phyloP scores from a whole-genome alignment of 306 rosid genomes.

The Astragalus membranaceus region DNA sequence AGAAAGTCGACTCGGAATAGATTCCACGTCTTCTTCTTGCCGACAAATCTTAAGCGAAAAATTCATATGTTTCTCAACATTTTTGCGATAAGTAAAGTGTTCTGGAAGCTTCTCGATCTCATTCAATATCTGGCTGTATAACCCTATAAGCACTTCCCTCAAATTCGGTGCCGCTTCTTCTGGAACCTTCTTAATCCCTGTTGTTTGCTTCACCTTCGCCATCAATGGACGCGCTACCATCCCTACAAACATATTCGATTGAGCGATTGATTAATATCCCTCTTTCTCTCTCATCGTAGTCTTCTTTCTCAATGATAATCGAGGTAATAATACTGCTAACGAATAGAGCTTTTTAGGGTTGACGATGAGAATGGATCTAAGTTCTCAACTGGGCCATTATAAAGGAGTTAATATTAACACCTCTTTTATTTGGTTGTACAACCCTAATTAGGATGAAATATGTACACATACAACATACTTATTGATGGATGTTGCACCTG shows the following conservation, averaged over 20 bases:
- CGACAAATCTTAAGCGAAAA: slow-evolving; percentile 68
- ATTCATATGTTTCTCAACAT: slow-evolving; percentile 71
- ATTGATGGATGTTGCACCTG: too few species aligned
- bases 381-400: too few species aligned
- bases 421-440: too few species aligned
- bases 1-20: slow-evolving; percentile 59
- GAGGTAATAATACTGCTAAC: too few species aligned
- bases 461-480: too few species aligned
- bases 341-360: too few species aligned
- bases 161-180: slow-evolving; percentile 56
- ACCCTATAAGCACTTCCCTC: slow-evolving; percentile 61
- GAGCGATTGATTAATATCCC: too few species aligned
- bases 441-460: too few species aligned
- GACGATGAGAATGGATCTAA: too few species aligned
- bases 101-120: slow-evolving; percentile 84
- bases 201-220: slow-evolving; percentile 84
- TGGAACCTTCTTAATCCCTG: slow-evolving; percentile 68
- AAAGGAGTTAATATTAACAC: too few species aligned
- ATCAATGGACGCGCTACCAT: slow-evolving; percentile 70
- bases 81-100: slow-evolving; percentile 62
- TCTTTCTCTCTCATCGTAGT: too few species aligned
- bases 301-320: too few species aligned
- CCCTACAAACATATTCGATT: slow-evolving; percentile 60
- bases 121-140: slow-evolving; percentile 64
- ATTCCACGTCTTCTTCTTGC: slow-evolving; percentile 76